These are phyloP conservation scores for Fusarium nisikadoi DNA, from an alignment of 2,329 filamentous ascomycete species.

Conservation along the genomic window DNA sequence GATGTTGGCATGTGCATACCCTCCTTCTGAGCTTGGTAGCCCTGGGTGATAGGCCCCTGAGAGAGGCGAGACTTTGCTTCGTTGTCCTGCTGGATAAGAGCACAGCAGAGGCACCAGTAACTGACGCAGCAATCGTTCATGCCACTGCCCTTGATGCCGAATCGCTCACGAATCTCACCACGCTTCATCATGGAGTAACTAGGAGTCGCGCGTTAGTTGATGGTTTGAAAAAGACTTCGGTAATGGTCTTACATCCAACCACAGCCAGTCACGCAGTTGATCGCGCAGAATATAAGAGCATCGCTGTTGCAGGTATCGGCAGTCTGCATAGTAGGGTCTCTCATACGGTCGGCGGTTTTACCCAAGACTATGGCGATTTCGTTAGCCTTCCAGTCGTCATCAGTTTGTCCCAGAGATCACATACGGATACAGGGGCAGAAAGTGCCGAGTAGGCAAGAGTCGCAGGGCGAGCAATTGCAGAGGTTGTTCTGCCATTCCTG, in stretches of 20 bases:
- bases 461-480: conserved; percentile 54
- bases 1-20: conserved; percentile 51
- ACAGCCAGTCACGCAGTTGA: conserved; percentile 54
- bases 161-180: conserved; percentile 62
- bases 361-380: conserved; percentile 52
- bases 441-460: conserved; percentile 52
- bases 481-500: conserved; percentile 54
- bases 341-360: conserved; percentile 56
- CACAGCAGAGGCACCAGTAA: conserved; percentile 67
- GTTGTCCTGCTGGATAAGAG: conserved; percentile 67
- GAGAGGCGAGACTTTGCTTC: conserved; percentile 55
- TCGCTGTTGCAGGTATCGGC: conserved; percentile 55
- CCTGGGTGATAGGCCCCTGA: conserved; percentile 46
- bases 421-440: conserved; percentile 58
- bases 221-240: background rate
- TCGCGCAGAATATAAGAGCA: conserved; percentile 53
- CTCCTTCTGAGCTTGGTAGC: conserved; percentile 52
- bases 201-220: conserved; percentile 6
- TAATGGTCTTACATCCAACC: conserved; percentile 55
- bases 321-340: conserved; percentile 54
- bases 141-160: conserved; percentile 62
- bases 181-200: conserved; percentile 64
- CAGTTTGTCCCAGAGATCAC: conserved; percentile 32
- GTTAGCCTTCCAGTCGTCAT: conserved; percentile 20
- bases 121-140: conserved; percentile 62